A percentile compares a stretch with the other conserved stretches of the same genome.
Conservation (phyloP, 306 rosid species). For the Dryas octopetala region DNA sequence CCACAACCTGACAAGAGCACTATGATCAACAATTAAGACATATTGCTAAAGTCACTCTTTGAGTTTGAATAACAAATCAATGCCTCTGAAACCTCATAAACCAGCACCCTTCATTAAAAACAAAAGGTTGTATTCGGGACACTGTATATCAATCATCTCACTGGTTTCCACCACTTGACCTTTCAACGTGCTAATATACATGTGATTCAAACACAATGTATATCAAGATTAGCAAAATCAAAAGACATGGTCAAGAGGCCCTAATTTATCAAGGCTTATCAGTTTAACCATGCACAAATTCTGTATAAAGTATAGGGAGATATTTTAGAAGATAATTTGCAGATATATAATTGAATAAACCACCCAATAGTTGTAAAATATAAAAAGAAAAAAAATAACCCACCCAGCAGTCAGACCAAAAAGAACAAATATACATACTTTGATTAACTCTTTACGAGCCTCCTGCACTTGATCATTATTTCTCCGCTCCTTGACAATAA, state of each 20-base stretch:
- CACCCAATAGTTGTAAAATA: background rate
- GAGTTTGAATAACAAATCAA: background rate
- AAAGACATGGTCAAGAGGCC: too few relatives aligned
- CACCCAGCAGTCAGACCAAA: background rate
- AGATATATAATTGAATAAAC: background rate
- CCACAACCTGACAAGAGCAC: background rate
- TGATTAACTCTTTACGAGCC: constrained; percentile 69
- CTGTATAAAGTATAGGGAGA: background rate
- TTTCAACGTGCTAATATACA: background rate
- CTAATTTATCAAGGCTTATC: background rate
- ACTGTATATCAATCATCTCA: background rate
- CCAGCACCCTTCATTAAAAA: background rate
- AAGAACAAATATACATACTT: constrained; percentile 33
- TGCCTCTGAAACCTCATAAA: background rate
- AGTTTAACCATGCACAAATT: background rate
- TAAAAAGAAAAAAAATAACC: background rate
- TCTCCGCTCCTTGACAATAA: constrained; percentile 56
- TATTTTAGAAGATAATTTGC: background rate
- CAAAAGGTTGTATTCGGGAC: background rate
- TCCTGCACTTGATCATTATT: constrained; percentile 81
- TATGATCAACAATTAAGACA: background rate
- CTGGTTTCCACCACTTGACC: background rate
- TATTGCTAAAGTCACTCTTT: background rate
- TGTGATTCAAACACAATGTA: background rate
- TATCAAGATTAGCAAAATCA: too few relatives aligned